These are phyloP conservation scores for Quercus ilex DNA, from an alignment of 306 rosid genomes.

Conservation along the genomic window DNA sequence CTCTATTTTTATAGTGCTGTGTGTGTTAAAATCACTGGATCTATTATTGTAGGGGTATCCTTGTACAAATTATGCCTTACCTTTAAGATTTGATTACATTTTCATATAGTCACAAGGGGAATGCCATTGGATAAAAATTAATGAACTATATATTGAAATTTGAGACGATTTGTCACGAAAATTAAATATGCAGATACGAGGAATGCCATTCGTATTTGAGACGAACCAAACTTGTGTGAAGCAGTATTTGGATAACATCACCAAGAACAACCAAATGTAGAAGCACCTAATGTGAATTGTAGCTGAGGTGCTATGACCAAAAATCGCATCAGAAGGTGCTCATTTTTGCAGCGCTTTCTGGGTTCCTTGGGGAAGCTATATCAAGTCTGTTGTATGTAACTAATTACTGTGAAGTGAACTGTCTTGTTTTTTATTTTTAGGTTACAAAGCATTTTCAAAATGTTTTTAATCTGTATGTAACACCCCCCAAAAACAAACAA, in stretches of 20 bases:
- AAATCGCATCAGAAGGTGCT: constrained; percentile 48
- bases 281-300: constrained; percentile 33
- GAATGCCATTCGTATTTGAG: constrained; percentile 75
- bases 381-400: constrained; percentile 19
- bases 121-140: background rate
- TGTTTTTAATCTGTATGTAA: background rate
- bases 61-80: background rate
- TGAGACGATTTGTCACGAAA: constrained; percentile 15
- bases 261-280: constrained; percentile 28
- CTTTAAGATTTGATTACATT: background rate
- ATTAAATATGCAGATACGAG: constrained; percentile 67
- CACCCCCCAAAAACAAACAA: background rate
- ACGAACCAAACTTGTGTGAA: constrained; percentile 46
- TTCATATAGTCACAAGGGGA: background rate
- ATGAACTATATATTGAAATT: background rate
- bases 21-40: background rate
- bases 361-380: constrained; percentile 30
- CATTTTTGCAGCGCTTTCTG: constrained; percentile 53
- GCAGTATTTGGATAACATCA: constrained; percentile 50
- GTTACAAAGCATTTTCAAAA: constrained; percentile 2
- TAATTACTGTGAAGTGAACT: constrained; percentile 22
- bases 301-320: constrained; percentile 30
- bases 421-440: background rate
- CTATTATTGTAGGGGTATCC: background rate
- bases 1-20: background rate